Base-by-base conservation (phyloP, 2,329 filamentous ascomycete genomes). In the Alternaria angustiovoidea region DNA sequence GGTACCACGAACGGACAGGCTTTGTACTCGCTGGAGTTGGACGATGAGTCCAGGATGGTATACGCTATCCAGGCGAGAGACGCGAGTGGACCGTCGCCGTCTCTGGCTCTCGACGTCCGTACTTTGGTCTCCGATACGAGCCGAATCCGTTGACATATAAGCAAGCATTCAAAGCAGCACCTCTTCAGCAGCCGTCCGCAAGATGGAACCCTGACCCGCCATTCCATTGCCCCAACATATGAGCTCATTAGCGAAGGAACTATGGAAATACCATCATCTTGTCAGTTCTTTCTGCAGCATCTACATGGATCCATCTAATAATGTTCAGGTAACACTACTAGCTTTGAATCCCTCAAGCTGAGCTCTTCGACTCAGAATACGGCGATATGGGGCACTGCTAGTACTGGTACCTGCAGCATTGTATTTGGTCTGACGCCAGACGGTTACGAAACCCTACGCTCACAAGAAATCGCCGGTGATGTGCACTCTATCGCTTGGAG, bases 401-500 rank as follows among this genome's bases (percentile, higher is more conserved):
- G 62, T 32, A 70, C 68, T 3, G 68, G 67, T 6, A 59, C 38
- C 11, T 72, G 69, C 56, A 72, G 69, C 48, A 57, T 65, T 9
- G 32, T 72, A 14, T 72, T 72, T 42, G 62, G 67, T 3, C 48
- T 63, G 9, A 62, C 65, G 5, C 28, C 61, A 7, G 44, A 62
- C 22, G 68, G 68, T 5, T 65, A 61, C 41, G 58, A 63, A 16
- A 60, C 55, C 5, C 16, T 70, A 12, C 60, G 60, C 16, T 71
- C 68, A 12, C 59, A 57, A 30, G 68, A 67, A 18, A 65, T 71
- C 42, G 53, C 54, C 7, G 68, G 65, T 16, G 67, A 72, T 36
- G 61, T 72, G 12, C 63, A 63, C 28, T 71, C 67, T 20, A 57
- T 72, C 4, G 68, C 68, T 5, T 72, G 62, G 62, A 65, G 61